Conservation (phyloP, 2,329 filamentous ascomycete species). For the Myriosclerotinia duriaeana region DNA sequence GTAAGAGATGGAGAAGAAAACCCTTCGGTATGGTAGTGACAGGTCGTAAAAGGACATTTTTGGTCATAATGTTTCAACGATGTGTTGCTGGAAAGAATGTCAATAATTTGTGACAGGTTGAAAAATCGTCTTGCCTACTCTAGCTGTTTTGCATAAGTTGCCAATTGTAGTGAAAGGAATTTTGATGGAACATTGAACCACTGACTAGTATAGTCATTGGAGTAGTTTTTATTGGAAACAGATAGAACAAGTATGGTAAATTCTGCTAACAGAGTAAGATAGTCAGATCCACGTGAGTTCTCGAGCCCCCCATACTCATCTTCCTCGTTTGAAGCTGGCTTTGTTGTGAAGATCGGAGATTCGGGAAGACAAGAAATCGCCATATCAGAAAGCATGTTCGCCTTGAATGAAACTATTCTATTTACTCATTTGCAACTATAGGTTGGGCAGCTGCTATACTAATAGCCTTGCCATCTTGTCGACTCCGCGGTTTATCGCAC, state of each 20-base stretch:
- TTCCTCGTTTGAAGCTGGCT: neutral
- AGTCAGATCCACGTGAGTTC: neutral
- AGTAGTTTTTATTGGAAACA: neutral
- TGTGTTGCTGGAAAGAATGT: neutral
- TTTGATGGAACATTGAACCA: neutral
- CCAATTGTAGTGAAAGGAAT: neutral
- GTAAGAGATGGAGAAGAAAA: neutral
- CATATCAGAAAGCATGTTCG: neutral
- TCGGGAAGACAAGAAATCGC: neutral
- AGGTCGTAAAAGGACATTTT: neutral
- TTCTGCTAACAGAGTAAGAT: neutral
- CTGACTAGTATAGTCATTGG: neutral
- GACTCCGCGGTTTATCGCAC: neutral
- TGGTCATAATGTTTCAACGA: neutral
- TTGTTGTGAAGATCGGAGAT: no score
- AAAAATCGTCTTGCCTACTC: neutral
- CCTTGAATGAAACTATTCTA: neutral
- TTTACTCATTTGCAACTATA: neutral
- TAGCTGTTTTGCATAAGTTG: constrained; percentile 1
- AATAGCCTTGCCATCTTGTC: neutral
- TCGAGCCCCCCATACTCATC: neutral
- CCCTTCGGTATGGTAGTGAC: neutral
- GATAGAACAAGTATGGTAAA: neutral
- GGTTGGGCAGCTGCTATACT: neutral
- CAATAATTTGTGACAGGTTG: neutral